Evolutionary conservation across 495 filamentous ascomycete genomes (phyloP).

Genomic region (Coniosporium apollinis): DNA sequence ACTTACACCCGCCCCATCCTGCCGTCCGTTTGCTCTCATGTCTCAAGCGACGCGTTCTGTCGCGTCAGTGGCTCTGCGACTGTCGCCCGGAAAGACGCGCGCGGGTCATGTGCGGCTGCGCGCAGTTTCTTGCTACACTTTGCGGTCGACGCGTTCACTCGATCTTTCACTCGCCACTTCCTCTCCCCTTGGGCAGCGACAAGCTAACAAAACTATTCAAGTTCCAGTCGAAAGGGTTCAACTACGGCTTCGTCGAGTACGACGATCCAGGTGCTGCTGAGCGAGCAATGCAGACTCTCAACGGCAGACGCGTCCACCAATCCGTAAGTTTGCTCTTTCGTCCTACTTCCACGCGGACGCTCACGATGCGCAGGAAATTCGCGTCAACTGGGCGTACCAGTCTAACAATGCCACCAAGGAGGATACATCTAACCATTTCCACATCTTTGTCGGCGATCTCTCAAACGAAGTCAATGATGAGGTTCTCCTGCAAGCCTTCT

Average conservation of each 20-base stretch:
- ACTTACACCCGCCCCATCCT: too few relatives aligned
- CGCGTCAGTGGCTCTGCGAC: too few relatives aligned
- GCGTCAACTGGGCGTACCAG: slow-evolving; percentile 99
- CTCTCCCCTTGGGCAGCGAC: too few relatives aligned
- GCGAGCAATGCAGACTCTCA: slow-evolving; percentile 91
- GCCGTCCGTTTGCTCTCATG: too few relatives aligned
- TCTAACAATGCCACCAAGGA: slow-evolving; percentile 91
- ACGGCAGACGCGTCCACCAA: slow-evolving; percentile 88
- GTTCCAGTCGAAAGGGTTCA: slow-evolving; percentile 84
- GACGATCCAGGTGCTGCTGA: slow-evolving; percentile 94
- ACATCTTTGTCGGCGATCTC: slow-evolving; percentile 96
- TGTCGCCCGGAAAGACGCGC: too few relatives aligned
- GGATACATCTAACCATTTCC: slow-evolving; percentile 96
- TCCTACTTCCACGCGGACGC: not conserved
- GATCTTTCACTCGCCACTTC: too few relatives aligned
- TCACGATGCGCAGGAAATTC: slow-evolving; percentile 58
- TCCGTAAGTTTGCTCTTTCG: slow-evolving; percentile 40
- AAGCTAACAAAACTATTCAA: too few relatives aligned
- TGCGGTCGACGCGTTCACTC: too few relatives aligned
- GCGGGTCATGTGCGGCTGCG: too few relatives aligned
- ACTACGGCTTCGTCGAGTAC: slow-evolving; percentile 99
- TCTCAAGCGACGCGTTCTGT: too few relatives aligned
- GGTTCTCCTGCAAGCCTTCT: slow-evolving; percentile 85
- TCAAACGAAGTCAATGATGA: slow-evolving; percentile 99
- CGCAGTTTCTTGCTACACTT: too few relatives aligned